phyloP scores from a whole-genome alignment of 2,329 filamentous ascomycete species.

The Xylariaceae sp. region DNA sequence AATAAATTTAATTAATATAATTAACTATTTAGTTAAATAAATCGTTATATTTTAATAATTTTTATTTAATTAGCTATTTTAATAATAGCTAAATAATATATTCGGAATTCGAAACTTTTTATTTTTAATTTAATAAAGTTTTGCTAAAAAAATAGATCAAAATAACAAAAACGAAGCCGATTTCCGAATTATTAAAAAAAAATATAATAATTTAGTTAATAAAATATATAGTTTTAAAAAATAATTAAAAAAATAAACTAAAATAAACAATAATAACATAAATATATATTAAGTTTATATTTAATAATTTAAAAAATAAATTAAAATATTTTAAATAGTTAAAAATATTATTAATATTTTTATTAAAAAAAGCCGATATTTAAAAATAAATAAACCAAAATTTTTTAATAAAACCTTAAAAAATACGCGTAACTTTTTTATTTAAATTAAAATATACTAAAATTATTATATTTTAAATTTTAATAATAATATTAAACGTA shows the following conservation, averaged over 20 bases:
- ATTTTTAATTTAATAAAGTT: not conserved
- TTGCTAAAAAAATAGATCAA: not conserved
- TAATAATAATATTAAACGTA: not conserved
- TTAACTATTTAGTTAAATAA: not conserved
- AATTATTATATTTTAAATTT: not conserved
- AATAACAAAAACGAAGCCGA: not conserved
- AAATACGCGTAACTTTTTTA: not conserved
- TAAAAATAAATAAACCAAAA: not conserved
- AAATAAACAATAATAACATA: not conserved
- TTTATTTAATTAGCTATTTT: not conserved
- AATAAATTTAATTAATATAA: not conserved
- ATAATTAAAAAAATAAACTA: not conserved
- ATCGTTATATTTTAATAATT: not conserved
- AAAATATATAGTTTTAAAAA: not conserved
- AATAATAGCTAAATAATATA: not conserved
- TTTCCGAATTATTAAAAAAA: not conserved
- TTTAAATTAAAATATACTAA: not conserved
- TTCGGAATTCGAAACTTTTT: not conserved
- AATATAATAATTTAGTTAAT: not conserved
- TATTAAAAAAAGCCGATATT: not conserved
- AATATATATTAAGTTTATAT: not conserved
- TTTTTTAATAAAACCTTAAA: not conserved
- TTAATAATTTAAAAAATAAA: not conserved
- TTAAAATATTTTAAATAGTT: no score
- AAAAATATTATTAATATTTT: not conserved